Evolutionary conservation across 108 stramenopile species (phyloP).

Genomic region (Cylindrotheca closterium): DNA sequence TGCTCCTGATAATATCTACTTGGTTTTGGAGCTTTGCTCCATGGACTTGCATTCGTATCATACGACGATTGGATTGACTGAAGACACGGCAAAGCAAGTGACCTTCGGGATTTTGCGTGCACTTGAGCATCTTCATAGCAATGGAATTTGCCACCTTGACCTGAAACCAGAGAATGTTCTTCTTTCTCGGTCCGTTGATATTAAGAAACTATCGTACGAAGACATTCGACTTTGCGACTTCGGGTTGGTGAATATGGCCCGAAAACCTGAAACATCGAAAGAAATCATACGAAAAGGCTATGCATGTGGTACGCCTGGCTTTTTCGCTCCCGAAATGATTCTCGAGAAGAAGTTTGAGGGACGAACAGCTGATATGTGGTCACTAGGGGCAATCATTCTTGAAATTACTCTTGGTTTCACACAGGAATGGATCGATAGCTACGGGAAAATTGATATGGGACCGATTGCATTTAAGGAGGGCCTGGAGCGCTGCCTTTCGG

Average conservation of each 20-base stretch:
- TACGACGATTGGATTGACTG: constrained; percentile 21
- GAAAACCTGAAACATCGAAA: constrained; percentile 17
- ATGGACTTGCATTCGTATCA: constrained; percentile 37
- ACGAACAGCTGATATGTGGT: constrained; percentile 64
- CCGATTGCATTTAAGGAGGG: constrained; percentile 8
- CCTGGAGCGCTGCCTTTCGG: constrained; percentile 17
- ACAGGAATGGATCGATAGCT: constrained; percentile 34
- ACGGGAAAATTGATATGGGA: constrained; percentile 13
- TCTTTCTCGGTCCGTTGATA: constrained; percentile 10
- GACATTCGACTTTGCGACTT: constrained; percentile 68
- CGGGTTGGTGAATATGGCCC: constrained; percentile 49
- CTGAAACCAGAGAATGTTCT: constrained; percentile 64
- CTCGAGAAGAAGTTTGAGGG: constrained; percentile 37
- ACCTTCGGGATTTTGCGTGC: constrained; percentile 39
- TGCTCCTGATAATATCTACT: constrained; percentile 84
- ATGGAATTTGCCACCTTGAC: constrained; percentile 42
- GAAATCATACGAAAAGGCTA: constrained; percentile 39
- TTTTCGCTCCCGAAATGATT: constrained; percentile 79
- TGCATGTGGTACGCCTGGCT: constrained; percentile 70
- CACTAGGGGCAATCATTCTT: constrained; percentile 64
- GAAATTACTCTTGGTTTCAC: constrained; percentile 50
- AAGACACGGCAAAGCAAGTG: constrained; percentile 20
- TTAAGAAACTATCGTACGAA: constrained; percentile 8
- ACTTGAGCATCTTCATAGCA: constrained; percentile 28
- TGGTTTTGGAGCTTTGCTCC: constrained; percentile 70